Evolutionary conservation across 164 flowering plant genomes (phyloP).

Genomic region (Liquidambar formosana): DNA sequence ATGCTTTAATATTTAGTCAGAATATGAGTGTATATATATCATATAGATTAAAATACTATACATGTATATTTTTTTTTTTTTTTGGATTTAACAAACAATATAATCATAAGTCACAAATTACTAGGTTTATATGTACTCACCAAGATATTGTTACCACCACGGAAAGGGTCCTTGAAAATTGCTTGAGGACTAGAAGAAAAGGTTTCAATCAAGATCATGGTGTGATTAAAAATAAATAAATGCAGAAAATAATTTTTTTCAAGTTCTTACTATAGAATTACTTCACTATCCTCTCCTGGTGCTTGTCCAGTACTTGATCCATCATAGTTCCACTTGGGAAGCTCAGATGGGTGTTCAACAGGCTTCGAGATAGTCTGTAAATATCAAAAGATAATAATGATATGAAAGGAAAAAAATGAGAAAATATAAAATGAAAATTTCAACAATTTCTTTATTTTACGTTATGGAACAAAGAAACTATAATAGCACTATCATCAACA

Average conservation of each 20-base stretch:
- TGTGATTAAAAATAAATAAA: slow-evolving; percentile 4
- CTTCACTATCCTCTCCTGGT: slow-evolving; percentile 99
- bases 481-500: not conserved
- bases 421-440: no score
- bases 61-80: no score
- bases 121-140: slow-evolving; percentile 32
- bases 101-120: not conserved
- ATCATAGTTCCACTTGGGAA: slow-evolving; percentile 98
- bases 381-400: not conserved
- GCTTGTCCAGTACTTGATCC: slow-evolving; percentile 99
- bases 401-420: no score
- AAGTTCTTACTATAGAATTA: slow-evolving; percentile 81
- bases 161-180: slow-evolving; percentile 93
- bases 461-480: not conserved
- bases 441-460: no score
- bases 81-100: no score
- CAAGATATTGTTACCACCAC: slow-evolving; percentile 95
- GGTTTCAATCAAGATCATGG: not conserved
- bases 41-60: no score
- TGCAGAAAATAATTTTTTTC: not conserved
- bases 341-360: slow-evolving; percentile 85
- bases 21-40: no score
- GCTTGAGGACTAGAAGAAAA: slow-evolving; percentile 79
- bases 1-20: no score
- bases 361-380: slow-evolving; percentile 82